phyloP scores from a whole-genome alignment of 805 yeast genomes.

The Ogataea degrootiae region DNA sequence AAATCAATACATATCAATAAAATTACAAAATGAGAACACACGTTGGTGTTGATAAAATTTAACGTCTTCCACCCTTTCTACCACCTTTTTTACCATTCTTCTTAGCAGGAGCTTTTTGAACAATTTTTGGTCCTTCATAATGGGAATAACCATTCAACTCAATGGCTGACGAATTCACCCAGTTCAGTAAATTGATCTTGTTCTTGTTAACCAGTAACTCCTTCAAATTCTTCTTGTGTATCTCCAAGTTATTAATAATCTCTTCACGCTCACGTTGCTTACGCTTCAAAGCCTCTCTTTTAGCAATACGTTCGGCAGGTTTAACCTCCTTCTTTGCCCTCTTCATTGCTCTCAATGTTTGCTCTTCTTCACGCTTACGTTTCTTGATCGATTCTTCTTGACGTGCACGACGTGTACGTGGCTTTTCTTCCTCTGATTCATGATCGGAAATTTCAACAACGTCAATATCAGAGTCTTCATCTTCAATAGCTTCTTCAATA shows the following conservation, averaged over 20 bases:
- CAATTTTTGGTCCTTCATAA: conserved; percentile 44
- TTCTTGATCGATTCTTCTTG: conserved; percentile 20
- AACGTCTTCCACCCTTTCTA: conserved; percentile 9
- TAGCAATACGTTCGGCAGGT: conserved; percentile 33
- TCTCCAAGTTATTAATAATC: conserved; percentile 22
- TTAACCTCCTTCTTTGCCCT: conserved; percentile 28
- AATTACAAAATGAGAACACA: not conserved
- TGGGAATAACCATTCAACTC: conserved; percentile 48
- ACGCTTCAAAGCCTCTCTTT: conserved; percentile 32
- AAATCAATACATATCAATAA: not conserved
- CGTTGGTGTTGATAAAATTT: not conserved
- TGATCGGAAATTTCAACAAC: conserved; percentile 6
- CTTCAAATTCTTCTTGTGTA: conserved; percentile 26
- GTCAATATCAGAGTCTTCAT: conserved; percentile 16
- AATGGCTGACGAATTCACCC: conserved; percentile 59
- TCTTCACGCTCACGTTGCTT: conserved; percentile 29
- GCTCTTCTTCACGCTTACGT: conserved; percentile 26
- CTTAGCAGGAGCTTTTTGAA: conserved; percentile 12
- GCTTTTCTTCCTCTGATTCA: conserved; percentile 19
- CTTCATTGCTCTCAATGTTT: conserved; percentile 27
- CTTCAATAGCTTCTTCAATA: conserved; percentile 22
- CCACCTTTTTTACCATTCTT: conserved; percentile 14
- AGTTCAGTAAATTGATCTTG: conserved; percentile 44
- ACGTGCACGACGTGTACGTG: conserved; percentile 34
- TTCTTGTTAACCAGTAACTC: conserved; percentile 36